These are phyloP conservation scores for Vanrija sp. DNA, from an alignment of 1,284 basidiomycete species.

Conservation along the genomic window DNA sequence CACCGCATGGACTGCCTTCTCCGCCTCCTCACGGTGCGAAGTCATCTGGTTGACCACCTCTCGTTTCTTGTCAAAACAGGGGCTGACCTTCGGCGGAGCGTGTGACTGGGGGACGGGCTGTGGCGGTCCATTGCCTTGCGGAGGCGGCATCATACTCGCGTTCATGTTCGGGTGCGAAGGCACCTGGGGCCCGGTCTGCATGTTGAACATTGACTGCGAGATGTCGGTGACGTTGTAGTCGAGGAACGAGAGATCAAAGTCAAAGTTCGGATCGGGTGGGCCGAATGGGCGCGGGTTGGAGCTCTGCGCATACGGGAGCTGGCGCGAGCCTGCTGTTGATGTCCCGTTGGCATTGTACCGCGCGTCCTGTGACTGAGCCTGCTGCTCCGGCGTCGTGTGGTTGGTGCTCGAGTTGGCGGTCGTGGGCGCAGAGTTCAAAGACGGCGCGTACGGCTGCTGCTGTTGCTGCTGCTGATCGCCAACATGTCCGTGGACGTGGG, in stretches of 20 bases:
- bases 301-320: conserved; percentile 11
- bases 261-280: conserved; percentile 11
- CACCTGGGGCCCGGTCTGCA: background rate
- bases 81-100: no score
- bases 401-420: background rate
- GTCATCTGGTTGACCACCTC: no score
- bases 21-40: no score
- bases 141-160: no score
- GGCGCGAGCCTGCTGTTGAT: background rate
- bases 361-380: background rate
- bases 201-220: conserved; percentile 7
- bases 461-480: background rate
- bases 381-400: background rate
- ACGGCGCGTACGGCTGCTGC: background rate
- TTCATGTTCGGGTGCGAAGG: background rate
- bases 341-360: background rate
- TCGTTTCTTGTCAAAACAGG: no score
- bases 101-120: no score
- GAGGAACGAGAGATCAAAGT: conserved; percentile 21
- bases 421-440: no score
- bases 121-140: no score
- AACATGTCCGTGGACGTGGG: background rate
- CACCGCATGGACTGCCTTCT: no score
- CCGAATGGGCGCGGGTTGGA: conserved; percentile 16
- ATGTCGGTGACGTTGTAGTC: conserved; percentile 17